Conservation (phyloP, 139 green algal genomes). For the Tetraselmis striata region DNA sequence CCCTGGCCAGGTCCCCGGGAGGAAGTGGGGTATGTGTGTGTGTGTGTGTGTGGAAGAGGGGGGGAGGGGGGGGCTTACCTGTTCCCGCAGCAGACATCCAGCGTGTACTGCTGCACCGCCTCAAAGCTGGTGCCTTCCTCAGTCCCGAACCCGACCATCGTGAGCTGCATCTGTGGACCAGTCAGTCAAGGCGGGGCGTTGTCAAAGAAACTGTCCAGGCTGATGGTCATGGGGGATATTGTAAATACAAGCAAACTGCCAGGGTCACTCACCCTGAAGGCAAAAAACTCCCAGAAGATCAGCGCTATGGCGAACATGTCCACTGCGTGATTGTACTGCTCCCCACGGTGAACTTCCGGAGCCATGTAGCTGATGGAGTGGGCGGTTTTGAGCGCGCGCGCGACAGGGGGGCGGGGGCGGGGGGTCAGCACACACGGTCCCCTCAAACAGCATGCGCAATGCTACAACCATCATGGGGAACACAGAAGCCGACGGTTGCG, state of each 20-base stretch:
- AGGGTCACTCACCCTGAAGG: neutral
- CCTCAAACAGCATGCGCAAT: too few relatives aligned
- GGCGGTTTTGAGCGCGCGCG: too few relatives aligned
- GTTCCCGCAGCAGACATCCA: neutral
- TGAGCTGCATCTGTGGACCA: neutral
- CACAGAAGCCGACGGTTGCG: too few relatives aligned
- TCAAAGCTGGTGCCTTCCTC: neutral
- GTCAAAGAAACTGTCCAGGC: too few relatives aligned
- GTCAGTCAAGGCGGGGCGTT: too few relatives aligned
- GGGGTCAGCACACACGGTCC: too few relatives aligned
- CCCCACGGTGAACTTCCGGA: neutral
- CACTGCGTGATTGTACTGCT: neutral
- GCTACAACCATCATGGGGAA: too few relatives aligned
- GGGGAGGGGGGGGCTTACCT: neutral
- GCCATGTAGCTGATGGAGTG: neutral
- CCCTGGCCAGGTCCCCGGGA: too few relatives aligned
- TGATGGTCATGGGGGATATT: too few relatives aligned
- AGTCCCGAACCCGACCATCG: neutral
- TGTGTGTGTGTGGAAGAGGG: too few relatives aligned
- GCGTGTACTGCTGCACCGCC: neutral
- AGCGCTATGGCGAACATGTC: neutral
- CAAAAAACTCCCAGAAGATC: neutral
- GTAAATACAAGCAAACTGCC: too few relatives aligned
- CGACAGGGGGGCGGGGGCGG: neutral
- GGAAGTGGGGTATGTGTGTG: too few relatives aligned